Evolutionary conservation across 2,329 filamentous ascomycete species (phyloP).

Genomic region (Penicillium sp.): DNA sequence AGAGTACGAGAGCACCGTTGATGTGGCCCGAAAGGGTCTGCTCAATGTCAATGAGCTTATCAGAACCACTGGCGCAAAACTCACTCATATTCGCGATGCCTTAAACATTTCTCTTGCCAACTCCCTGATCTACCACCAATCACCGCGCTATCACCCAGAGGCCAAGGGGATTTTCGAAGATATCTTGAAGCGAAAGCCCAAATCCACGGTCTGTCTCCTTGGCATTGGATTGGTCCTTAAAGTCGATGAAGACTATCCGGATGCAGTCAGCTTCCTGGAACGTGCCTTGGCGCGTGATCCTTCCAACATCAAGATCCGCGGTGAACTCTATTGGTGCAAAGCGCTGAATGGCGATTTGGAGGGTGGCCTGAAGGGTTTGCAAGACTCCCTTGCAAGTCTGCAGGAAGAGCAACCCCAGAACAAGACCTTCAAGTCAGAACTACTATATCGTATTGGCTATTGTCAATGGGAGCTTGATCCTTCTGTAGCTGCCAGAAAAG

Average conservation of each 20-base stretch:
- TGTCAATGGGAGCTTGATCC: conserved; percentile 83
- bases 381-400: conserved; percentile 65
- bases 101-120: conserved; percentile 77
- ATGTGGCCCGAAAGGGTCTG: conserved; percentile 73
- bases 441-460: conserved; percentile 79
- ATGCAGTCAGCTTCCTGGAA: conserved; percentile 76
- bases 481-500: conserved; percentile 71
- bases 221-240: conserved; percentile 89
- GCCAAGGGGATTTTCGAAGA: conserved; percentile 82
- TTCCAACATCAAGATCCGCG: conserved; percentile 72
- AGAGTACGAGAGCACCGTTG: conserved; percentile 78
- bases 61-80: conserved; percentile 64
- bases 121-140: conserved; percentile 85
- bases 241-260: conserved; percentile 82
- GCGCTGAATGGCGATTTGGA: conserved; percentile 75
- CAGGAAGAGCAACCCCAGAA: conserved; percentile 59
- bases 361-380: conserved; percentile 65
- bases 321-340: conserved; percentile 90
- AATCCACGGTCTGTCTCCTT: conserved; percentile 77
- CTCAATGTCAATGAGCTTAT: conserved; percentile 60
- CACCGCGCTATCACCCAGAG: conserved; percentile 83
- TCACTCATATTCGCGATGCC: conserved; percentile 69
- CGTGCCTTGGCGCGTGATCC: conserved; percentile 72
- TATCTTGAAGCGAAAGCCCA: conserved; percentile 71
- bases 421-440: conserved; percentile 75